Percentiles rank a stretch among this genome's conserved stretches.
These are phyloP conservation scores for Neofusicoccum kwambonambiense DNA, from an alignment of 2,329 filamentous ascomycete species.

Conservation along the genomic window DNA sequence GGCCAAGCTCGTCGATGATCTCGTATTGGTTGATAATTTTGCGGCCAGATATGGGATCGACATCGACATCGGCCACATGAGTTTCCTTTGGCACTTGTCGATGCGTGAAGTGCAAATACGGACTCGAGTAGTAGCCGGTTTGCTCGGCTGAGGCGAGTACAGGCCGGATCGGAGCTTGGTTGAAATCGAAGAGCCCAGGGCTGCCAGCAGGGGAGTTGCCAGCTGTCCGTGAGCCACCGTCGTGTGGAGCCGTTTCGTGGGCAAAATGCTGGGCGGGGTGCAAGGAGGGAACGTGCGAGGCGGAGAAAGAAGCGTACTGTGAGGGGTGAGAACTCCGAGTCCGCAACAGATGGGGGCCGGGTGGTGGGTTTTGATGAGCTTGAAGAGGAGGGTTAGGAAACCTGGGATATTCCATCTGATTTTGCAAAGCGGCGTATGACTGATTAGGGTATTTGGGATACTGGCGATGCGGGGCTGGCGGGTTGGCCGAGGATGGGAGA, in stretches of 20 bases:
- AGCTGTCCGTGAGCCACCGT: conserved; percentile 42
- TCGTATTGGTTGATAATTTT: conserved; percentile 98
- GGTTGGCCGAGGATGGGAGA: conserved; percentile 18
- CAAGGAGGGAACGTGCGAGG: conserved; percentile 29
- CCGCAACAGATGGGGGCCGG: conserved; percentile 37
- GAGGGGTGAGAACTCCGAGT: conserved; percentile 44
- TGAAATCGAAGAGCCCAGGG: conserved; percentile 47
- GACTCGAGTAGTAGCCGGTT: conserved; percentile 47
- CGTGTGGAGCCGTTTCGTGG: conserved; percentile 29
- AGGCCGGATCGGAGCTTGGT: conserved; percentile 29
- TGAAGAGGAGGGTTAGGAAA: conserved; percentile 17
- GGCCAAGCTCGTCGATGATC: conserved; percentile 91
- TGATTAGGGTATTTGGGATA: conserved; percentile 49
- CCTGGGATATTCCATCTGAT: conserved; percentile 42
- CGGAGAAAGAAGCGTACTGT: conserved; percentile 38
- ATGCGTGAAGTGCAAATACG: conserved; percentile 51
- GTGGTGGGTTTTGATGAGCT: conserved; percentile 26
- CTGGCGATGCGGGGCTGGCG: conserved; percentile 6
- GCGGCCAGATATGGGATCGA: conserved; percentile 82
- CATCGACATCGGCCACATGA: conserved; percentile 86
- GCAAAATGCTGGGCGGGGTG: conserved; percentile 42
- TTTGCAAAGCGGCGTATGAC: conserved; percentile 47
- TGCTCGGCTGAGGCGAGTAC: conserved; percentile 31
- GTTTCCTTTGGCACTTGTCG: conserved; percentile 60
- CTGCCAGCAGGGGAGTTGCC: conserved; percentile 49